phyloP scores from a whole-genome alignment of 2,329 filamentous ascomycete species.

The Falciphora oryzae region DNA sequence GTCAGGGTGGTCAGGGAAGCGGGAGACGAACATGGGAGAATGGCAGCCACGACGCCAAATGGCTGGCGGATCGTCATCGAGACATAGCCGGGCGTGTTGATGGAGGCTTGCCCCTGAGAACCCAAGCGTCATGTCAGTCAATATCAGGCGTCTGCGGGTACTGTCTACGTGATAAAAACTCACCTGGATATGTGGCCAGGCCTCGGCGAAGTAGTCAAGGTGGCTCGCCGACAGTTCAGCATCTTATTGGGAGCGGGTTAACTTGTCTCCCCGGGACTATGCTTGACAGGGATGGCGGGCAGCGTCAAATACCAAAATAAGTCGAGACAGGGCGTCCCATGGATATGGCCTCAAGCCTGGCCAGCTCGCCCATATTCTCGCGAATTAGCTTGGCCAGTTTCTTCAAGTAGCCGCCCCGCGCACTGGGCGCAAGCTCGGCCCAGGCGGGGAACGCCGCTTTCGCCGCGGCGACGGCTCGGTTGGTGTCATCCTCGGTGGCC shows the following conservation, averaged over 20 bases:
- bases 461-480: conserved; percentile 37
- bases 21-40: conserved; percentile 43
- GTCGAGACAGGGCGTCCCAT: conserved; percentile 37
- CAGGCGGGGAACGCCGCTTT: conserved; percentile 39
- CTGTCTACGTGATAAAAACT: too few species aligned
- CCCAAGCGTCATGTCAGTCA: neutral
- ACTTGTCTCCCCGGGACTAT: too few species aligned
- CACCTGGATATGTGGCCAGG: conserved; percentile 34
- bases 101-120: conserved; percentile 35
- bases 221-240: too few species aligned
- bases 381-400: conserved; percentile 39
- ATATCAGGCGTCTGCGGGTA: neutral
- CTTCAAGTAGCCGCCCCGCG: conserved; percentile 35
- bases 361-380: conserved; percentile 35
- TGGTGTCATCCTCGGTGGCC: conserved; percentile 36
- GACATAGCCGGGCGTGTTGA: conserved; percentile 42
- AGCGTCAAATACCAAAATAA: neutral
- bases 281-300: too few species aligned
- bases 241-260: too few species aligned
- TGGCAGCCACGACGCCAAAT: conserved; percentile 46
- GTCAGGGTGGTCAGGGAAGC: neutral
- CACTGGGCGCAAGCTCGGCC: conserved; percentile 31
- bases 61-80: conserved; percentile 43
- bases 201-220: conserved; percentile 39
- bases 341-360: conserved; percentile 36